Percentiles rank a stretch among this genome's conserved stretches.
phyloP scores from a whole-genome alignment of 345 rosid species.

The Eutrema japonicum region DNA sequence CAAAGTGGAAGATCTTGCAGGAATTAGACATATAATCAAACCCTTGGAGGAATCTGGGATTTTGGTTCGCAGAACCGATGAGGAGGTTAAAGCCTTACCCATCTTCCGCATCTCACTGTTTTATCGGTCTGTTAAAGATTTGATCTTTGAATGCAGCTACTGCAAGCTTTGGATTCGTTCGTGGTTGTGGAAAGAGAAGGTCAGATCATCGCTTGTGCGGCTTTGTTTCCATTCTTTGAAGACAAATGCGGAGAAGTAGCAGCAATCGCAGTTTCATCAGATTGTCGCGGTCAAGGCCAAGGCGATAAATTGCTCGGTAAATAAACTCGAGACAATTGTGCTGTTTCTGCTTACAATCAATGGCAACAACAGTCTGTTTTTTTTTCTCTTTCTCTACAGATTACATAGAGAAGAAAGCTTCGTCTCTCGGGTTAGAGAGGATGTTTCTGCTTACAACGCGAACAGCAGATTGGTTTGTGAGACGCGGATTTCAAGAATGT shows the following conservation, averaged over 20 bases:
- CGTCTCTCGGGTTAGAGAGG: conserved; percentile 68
- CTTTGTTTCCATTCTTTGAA: conserved; percentile 78
- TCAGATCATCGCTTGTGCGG: conserved; percentile 85
- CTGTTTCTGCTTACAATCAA: neutral
- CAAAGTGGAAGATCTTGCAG: conserved; percentile 64
- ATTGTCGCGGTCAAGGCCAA: conserved; percentile 94
- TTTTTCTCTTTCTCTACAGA: conserved; percentile 50
- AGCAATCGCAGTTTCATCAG: conserved; percentile 84
- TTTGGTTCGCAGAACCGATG: conserved; percentile 69
- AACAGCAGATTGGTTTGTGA: conserved; percentile 81
- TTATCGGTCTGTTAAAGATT: conserved; percentile 19
- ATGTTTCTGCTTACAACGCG: conserved; percentile 88
- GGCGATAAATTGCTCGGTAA: conserved; percentile 92
- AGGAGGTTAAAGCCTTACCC: conserved; percentile 56
- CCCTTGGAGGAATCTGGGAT: conserved; percentile 81
- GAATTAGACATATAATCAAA: conserved; percentile 69
- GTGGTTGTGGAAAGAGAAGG: conserved; percentile 90
- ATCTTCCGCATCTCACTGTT: neutral
- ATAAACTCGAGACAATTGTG: neutral
- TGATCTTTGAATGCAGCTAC: conserved; percentile 73
- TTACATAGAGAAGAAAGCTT: conserved; percentile 87
- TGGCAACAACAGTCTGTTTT: neutral
- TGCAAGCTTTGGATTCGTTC: conserved; percentile 60
- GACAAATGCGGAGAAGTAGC: conserved; percentile 94
- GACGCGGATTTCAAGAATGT: conserved; percentile 82